Evolutionary conservation across 2,329 filamentous ascomycete species (phyloP).

Genomic region (Hypocrella siamensis): DNA sequence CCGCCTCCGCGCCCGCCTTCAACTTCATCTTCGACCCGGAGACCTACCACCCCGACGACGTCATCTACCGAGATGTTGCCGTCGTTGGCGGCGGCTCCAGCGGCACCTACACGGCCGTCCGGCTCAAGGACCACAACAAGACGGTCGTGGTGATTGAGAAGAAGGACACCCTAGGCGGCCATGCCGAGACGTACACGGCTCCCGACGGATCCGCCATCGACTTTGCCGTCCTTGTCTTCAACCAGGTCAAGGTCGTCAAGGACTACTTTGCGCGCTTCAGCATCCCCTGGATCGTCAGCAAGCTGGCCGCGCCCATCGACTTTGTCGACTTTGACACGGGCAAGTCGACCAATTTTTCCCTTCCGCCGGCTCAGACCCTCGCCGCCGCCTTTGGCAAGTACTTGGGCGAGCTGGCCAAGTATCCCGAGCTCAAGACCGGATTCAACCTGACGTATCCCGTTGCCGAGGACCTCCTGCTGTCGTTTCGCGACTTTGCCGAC

Average conservation of each 20-base stretch:
- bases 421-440: background rate
- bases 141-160: slow-evolving; percentile 23
- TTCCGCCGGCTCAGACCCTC: background rate
- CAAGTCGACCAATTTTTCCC: background rate
- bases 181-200: slow-evolving; percentile 23
- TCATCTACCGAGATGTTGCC: slow-evolving; percentile 6
- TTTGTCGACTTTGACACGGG: slow-evolving; percentile 2
- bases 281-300: slow-evolving; percentile 5
- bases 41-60: background rate
- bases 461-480: slow-evolving; percentile 23
- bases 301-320: background rate
- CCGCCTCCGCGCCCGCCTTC: background rate
- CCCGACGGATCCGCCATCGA: slow-evolving; percentile 5
- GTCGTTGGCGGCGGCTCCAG: slow-evolving; percentile 26
- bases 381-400: slow-evolving; percentile 1
- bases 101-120: slow-evolving; percentile 23
- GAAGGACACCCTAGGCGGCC: slow-evolving; percentile 20
- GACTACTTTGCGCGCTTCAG: slow-evolving; percentile 22
- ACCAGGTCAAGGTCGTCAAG: slow-evolving; percentile 16
- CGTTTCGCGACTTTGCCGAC: slow-evolving; percentile 23
- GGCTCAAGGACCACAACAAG: slow-evolving; percentile 19
- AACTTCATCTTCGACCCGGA: background rate
- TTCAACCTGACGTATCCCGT: slow-evolving; percentile 19
- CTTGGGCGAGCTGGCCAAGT: slow-evolving; percentile 1
- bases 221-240: slow-evolving; percentile 12